Base-by-base conservation (phyloP, 2,329 filamentous ascomycete species). In the Cladosporium velox region DNA sequence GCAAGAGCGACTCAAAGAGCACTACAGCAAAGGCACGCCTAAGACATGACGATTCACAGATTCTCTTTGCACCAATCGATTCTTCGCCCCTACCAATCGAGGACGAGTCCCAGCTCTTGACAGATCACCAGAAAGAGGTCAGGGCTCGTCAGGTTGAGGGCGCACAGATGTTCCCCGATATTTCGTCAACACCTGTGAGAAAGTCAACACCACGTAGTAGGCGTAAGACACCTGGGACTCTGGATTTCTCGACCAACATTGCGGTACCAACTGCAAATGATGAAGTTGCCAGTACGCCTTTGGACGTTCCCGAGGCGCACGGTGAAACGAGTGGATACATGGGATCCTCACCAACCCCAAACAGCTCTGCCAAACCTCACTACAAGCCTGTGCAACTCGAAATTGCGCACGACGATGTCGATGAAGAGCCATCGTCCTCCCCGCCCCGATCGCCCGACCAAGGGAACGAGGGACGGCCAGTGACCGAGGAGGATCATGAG, bases 1-100 rank as follows among this genome's bases (percentile, higher is more conserved):
- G 51, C 61, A 64, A 64, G 35, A 26, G 32, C 26, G 24, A n/a
- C n/a, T 55, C 61, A 15, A 55, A 38, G 15, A 26, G 49, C 14
- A 41, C 35, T 21, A 55, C 51, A 38, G 12, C 21, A 8, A 66
- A 66, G 21, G 57, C 84, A 21, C 86, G 85, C 67, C 81, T 89
- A 32, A 87, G 90, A 38, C 92, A 96, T 71, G 87, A 96, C 68
- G 86, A 96, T 77, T 96, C 92, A 0, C 92, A 96, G 73, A 85
- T 96, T 30, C 85, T 91, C 52, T 95, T 95, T 72, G 87, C 89
- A 2, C 80, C 87, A 0, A 89, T 94, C 57, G 84, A 86, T 34
- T 87, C 88, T 14, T 79, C 84, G 3, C 79, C 83, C 4, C 77
- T 79, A 15, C 78, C 77, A 0, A 75, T 76, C 24, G 70, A 74